Conservation (phyloP, 371 early-diverging fungal genomes). For the Caulochytrium protostelioides region DNA sequence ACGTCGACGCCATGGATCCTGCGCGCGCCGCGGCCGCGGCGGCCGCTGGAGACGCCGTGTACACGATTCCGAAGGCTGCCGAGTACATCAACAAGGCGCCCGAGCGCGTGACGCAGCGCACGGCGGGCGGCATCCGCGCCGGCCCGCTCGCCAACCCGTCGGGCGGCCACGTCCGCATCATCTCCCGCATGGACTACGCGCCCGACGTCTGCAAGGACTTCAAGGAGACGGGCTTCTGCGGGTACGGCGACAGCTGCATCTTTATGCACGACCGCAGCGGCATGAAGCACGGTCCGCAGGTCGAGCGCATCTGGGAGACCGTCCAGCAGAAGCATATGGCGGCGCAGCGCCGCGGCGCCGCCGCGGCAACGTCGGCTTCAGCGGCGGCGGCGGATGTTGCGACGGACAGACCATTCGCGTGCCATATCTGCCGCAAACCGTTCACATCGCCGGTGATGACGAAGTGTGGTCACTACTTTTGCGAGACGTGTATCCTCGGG, state of each 20-base stretch:
- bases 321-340: slow-evolving; percentile 41
- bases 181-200: slow-evolving; percentile 79
- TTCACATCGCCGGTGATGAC: slow-evolving; percentile 21
- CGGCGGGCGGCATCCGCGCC: slow-evolving; percentile 25
- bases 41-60: slow-evolving; percentile 22
- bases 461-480: slow-evolving; percentile 82
- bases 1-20: slow-evolving; percentile 24
- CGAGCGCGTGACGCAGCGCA: slow-evolving; percentile 23
- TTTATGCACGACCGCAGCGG: slow-evolving; percentile 94
- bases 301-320: slow-evolving; percentile 81
- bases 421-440: slow-evolving; percentile 67
- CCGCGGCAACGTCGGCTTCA: too few relatives aligned
- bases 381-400: too few relatives aligned
- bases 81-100: slow-evolving; percentile 38
- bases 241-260: slow-evolving; percentile 89
- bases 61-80: slow-evolving; percentile 34
- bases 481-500: too few relatives aligned
- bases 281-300: slow-evolving; percentile 86
- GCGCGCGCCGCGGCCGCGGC: slow-evolving; percentile 9
- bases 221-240: slow-evolving; percentile 63
- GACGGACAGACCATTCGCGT: slow-evolving; percentile 89
- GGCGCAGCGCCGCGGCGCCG: slow-evolving; percentile 24
- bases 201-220: slow-evolving; percentile 97
- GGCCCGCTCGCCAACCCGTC: slow-evolving; percentile 66
- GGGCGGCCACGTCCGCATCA: slow-evolving; percentile 65